Base-by-base conservation (phyloP, 495 filamentous ascomycete genomes). In the Daldinia caldariorum region DNA sequence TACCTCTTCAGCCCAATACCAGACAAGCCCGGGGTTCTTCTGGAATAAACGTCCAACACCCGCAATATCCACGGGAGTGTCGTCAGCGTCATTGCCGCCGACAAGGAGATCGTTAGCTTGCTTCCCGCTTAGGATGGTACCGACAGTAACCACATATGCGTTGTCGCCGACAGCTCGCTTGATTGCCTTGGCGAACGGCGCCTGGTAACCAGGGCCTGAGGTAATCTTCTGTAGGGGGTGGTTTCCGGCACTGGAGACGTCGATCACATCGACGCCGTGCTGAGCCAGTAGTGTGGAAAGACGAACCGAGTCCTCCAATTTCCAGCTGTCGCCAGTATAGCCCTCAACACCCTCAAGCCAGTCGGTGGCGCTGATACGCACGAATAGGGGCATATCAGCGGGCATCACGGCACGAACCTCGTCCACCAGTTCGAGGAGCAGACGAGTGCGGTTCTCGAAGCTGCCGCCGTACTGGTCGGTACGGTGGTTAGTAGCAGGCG, bases 21-120 rank as follows among this genome's bases (percentile, higher is more conserved):
- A 91, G 55, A 90, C 88, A 29, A 92, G 73, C 0, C 85, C 85
- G 0, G 90, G 89, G 71, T 92, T 87, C 79, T 89, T 90, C 75
- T 89, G 89, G 77, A 92, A 93, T 59, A 80, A 80, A 5, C 91
- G 78, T 0, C 89, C 91, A 10, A 84, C 84, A 12, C 88, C 77
- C 1, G 84, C 83, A 16, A 89, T 74, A 73, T 92, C 90, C 14
- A 91, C 66, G 9, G 77, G 73, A 35, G 70, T 70, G 16, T 77
- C 75, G 8, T 64, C 64, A 0, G 50, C 58, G 2, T 41, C 64
- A 0, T 41, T 43, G 0, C 69, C 79, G 7, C 86, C 84, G 39
- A 86, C 82, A 18, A 91, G 70, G 26, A 81, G 45, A 32, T 81
- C 63, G 37, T 90, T 82, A 4, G 90, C 90, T 66, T 86, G 78